Evolutionary conservation across 257 asterid genomes (phyloP).

Genomic region (Linderniella brevidens): DNA sequence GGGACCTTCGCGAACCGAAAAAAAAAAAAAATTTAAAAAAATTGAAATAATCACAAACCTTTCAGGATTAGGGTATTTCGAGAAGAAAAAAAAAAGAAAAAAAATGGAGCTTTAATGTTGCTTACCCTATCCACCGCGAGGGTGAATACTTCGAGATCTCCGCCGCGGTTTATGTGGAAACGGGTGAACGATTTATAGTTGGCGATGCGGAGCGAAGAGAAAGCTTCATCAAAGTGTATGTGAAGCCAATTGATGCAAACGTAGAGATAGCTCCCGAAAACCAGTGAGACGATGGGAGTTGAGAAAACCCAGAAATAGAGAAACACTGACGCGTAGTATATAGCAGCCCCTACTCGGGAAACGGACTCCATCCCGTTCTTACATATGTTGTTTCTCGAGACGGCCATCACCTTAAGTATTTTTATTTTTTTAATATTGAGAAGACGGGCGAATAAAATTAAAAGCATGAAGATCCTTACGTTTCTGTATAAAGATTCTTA

Average conservation of each 20-base stretch:
- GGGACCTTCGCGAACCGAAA: slow-evolving; percentile 35
- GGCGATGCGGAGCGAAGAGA: slow-evolving; percentile 90
- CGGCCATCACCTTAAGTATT: slow-evolving; percentile 86
- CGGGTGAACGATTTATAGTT: slow-evolving; percentile 91
- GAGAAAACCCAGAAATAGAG: slow-evolving; percentile 98
- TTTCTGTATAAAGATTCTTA: slow-evolving; percentile 8
- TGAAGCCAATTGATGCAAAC: slow-evolving; percentile 96
- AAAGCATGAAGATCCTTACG: too few relatives aligned
- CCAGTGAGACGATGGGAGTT: slow-evolving; percentile 84
- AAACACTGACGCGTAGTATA: slow-evolving; percentile 87
- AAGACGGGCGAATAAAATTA: too few relatives aligned
- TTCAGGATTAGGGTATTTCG: not conserved
- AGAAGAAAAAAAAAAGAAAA: not conserved
- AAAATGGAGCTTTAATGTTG: not conserved
- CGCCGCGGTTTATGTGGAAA: slow-evolving; percentile 50
- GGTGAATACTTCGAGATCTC: slow-evolving; percentile 84
- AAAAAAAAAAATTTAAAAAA: not conserved
- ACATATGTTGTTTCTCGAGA: slow-evolving; percentile 71
- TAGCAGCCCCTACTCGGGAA: slow-evolving; percentile 63
- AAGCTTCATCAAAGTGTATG: slow-evolving; percentile 96
- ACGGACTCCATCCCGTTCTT: slow-evolving; percentile 74
- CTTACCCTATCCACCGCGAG: slow-evolving; percentile 93
- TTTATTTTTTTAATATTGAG: too few relatives aligned
- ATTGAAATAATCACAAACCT: too few relatives aligned
- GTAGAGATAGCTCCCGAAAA: slow-evolving; percentile 93